These are phyloP conservation scores for Imleria badia DNA, from an alignment of 768 basidiomycete species.

Conservation along the genomic window DNA sequence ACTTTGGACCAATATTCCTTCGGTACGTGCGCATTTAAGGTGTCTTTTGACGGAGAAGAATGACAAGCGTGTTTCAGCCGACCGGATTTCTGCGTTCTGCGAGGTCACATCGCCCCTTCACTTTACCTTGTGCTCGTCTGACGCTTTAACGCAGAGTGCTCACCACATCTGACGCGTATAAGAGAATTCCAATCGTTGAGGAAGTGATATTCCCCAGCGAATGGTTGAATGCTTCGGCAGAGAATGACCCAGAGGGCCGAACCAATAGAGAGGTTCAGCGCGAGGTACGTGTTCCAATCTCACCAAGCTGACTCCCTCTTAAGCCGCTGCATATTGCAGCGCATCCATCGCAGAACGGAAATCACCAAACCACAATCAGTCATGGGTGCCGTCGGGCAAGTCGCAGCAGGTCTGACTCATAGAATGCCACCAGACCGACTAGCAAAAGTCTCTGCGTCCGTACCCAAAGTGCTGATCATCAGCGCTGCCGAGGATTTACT, in stretches of 20 bases:
- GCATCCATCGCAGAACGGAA: constrained; percentile 44
- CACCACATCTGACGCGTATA: constrained; percentile 38
- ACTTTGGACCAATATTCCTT: constrained; percentile 59
- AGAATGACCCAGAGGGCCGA: constrained; percentile 52
- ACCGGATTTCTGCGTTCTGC: constrained; percentile 37
- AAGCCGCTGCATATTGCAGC: constrained; percentile 32
- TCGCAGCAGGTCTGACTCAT: constrained; percentile 67
- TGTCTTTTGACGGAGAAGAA: background rate
- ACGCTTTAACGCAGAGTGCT: constrained; percentile 32
- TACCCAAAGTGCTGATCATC: constrained; percentile 66
- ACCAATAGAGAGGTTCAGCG: constrained; percentile 64
- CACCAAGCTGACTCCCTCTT: too few relatives aligned
- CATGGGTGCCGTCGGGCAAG: constrained; percentile 68
- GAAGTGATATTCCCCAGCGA: constrained; percentile 56
- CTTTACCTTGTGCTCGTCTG: background rate
- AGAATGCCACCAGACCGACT: constrained; percentile 50
- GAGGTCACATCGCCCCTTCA: constrained; percentile 24
- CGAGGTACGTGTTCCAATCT: constrained; percentile 39
- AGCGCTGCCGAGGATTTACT: constrained; percentile 68
- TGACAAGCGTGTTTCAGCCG: constrained; percentile 33
- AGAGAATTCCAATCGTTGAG: constrained; percentile 50
- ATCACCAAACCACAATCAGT: constrained; percentile 59
- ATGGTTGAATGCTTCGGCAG: constrained; percentile 61
- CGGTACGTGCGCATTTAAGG: constrained; percentile 42
- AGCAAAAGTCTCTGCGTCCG: constrained; percentile 45